phyloP scores from a whole-genome alignment of 1,139 yeast species.

The Suhomyces atakaporum region DNA sequence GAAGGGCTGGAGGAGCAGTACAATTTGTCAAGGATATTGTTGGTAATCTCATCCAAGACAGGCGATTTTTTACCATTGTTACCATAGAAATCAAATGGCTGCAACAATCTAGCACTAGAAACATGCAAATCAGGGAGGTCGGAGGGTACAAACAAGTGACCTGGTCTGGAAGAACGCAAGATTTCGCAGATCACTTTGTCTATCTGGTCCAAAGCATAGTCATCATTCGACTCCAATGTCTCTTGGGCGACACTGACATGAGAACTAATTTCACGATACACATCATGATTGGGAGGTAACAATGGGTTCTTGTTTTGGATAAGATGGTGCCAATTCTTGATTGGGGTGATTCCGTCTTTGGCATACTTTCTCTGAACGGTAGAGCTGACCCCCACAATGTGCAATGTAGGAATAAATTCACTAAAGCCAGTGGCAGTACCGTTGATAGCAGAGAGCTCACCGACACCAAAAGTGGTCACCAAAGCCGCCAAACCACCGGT shows the following conservation, averaged over 20 bases:
- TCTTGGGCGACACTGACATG: slow-evolving; percentile 62
- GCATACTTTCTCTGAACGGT: slow-evolving; percentile 31
- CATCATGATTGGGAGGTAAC: slow-evolving; percentile 54
- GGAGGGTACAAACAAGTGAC: slow-evolving; percentile 73
- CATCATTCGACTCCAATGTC: slow-evolving; percentile 51
- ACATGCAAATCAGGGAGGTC: slow-evolving; percentile 61
- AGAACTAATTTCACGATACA: slow-evolving; percentile 62
- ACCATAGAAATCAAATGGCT: slow-evolving; percentile 21
- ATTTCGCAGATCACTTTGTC: slow-evolving; percentile 65
- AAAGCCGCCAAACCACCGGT: slow-evolving; percentile 43
- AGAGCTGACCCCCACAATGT: slow-evolving; percentile 76
- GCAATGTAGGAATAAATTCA: slow-evolving; percentile 76
- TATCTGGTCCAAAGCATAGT: slow-evolving; percentile 45
- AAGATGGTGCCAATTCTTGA: slow-evolving; percentile 63
- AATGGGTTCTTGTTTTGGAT: slow-evolving; percentile 57
- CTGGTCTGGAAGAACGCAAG: slow-evolving; percentile 66
- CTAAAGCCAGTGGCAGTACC: slow-evolving; percentile 84
- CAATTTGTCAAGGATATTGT: slow-evolving; percentile 49
- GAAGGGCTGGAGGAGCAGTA: slow-evolving; percentile 59
- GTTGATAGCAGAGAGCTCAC: slow-evolving; percentile 82
- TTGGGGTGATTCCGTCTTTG: slow-evolving; percentile 9
- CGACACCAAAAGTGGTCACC: slow-evolving; percentile 78
- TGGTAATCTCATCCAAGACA: slow-evolving; percentile 42
- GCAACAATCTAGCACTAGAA: slow-evolving; percentile 29
- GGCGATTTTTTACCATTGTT: slow-evolving; percentile 12